Evolutionary conservation across 2,329 filamentous ascomycete genomes (phyloP).

Genomic region (Aspergillus carbonarius): DNA sequence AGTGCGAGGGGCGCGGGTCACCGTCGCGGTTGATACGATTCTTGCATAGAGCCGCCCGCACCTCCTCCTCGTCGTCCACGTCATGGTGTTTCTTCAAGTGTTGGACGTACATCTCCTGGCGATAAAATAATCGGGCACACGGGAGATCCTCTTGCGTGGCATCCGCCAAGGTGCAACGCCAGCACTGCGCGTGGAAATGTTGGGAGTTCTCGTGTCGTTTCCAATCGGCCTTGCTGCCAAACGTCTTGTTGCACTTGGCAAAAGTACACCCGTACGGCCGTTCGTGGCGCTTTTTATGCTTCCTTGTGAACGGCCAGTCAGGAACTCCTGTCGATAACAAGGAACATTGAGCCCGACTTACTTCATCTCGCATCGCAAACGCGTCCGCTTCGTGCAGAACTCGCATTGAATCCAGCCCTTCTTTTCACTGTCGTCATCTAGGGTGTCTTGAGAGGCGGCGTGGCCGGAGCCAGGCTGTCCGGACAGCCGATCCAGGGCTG

Average conservation of each 20-base stretch:
- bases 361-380: slow-evolving; percentile 40
- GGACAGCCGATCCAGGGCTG: slow-evolving; percentile 29
- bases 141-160: slow-evolving; percentile 21
- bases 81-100: slow-evolving; percentile 61
- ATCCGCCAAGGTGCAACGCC: slow-evolving; percentile 61
- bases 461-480: slow-evolving; percentile 7
- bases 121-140: slow-evolving; percentile 62
- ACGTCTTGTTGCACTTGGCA: slow-evolving; percentile 64
- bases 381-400: slow-evolving; percentile 31
- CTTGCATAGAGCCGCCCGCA: slow-evolving; percentile 42
- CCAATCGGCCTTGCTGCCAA: slow-evolving; percentile 95
- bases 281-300: slow-evolving; percentile 78
- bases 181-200: slow-evolving; percentile 70
- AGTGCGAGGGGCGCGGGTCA: slow-evolving; percentile 52
- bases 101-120: slow-evolving; percentile 57
- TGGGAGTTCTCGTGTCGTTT: slow-evolving; percentile 84
- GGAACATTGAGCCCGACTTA: slow-evolving; percentile 17
- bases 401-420: slow-evolving; percentile 32
- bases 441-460: background rate
- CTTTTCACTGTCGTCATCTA: slow-evolving; percentile 20
- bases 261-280: slow-evolving; percentile 83
- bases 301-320: slow-evolving; percentile 52
- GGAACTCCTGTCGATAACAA: background rate
- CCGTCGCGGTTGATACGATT: slow-evolving; percentile 65
- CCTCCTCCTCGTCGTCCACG: slow-evolving; percentile 27